A percentile compares a stretch with the other conserved stretches of the same genome.
These are phyloP conservation scores for Saccharomycopsis babjevae DNA, from an alignment of 805 yeast genomes.

Conservation along the genomic window DNA sequence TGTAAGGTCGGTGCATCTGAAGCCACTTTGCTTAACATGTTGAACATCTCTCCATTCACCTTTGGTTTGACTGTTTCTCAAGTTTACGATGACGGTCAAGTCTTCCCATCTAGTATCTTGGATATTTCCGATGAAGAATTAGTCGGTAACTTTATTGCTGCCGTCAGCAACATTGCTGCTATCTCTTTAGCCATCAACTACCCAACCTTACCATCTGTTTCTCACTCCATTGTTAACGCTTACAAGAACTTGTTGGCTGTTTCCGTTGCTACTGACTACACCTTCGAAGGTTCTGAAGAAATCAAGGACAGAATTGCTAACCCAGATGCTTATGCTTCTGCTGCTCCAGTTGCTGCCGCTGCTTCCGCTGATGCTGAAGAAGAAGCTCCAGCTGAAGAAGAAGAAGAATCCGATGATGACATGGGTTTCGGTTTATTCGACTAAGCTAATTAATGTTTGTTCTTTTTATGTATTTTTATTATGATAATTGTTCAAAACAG, in stretches of 20 bases:
- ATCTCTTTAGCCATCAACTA: constrained; percentile 95
- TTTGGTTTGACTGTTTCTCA: constrained; percentile 95
- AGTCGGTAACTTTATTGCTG: constrained; percentile 82
- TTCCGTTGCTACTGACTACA: constrained; percentile 97
- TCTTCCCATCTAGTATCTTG: constrained; percentile 92
- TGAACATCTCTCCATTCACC: constrained; percentile 99
- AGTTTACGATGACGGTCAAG: constrained; percentile 98
- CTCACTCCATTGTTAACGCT: constrained; percentile 97
- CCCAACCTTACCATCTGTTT: constrained; percentile 99
- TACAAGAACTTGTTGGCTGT: constrained; percentile 98
- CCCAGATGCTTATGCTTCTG: constrained; percentile 99
- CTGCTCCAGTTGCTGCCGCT: constrained; percentile 96
- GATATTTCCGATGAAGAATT: constrained; percentile 98
- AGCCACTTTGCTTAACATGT: constrained; percentile 97
- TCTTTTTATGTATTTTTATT: not conserved
- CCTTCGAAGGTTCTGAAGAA: constrained; percentile 98
- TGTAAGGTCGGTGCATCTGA: constrained; percentile 96
- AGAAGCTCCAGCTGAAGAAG: constrained; percentile 66
- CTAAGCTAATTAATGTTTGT: constrained; percentile 34
- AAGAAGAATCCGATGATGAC: constrained; percentile 65
- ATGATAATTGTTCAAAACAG: not conserved
- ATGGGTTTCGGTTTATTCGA: constrained; percentile 99
- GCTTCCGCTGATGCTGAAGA: constrained; percentile 54
- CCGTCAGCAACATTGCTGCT: constrained; percentile 88
- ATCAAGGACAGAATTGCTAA: constrained; percentile 99